Percentiles rank a stretch among this genome's conserved stretches.
Evolutionary conservation across 805 yeast genomes (phyloP).

Genomic region (Wickerhamiella bombiphila): DNA sequence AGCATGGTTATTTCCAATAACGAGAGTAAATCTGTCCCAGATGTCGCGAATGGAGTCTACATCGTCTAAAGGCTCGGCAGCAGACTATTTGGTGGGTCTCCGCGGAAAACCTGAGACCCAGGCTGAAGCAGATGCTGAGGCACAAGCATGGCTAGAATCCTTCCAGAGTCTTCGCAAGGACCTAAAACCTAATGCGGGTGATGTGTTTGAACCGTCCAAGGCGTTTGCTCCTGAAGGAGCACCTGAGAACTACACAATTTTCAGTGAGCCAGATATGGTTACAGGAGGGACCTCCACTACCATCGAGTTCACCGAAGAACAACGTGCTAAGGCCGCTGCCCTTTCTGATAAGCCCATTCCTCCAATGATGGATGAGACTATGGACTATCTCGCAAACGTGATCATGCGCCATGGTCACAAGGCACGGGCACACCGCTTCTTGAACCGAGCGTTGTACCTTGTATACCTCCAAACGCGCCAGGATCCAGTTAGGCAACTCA

Average conservation of each 20-base stretch:
- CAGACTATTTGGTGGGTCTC: constrained; percentile 13
- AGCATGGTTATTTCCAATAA: background rate
- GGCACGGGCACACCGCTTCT: constrained; percentile 55
- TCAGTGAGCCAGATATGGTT: constrained; percentile 2
- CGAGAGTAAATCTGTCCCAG: too few relatives aligned
- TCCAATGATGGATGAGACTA: constrained; percentile 45
- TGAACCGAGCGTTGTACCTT: constrained; percentile 67
- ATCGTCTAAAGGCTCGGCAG: constrained; percentile 2
- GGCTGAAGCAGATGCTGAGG: constrained; percentile 25
- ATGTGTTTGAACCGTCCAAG: constrained; percentile 25
- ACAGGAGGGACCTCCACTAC: background rate
- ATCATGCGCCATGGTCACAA: constrained; percentile 90
- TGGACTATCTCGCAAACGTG: constrained; percentile 66
- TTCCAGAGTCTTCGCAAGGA: constrained; percentile 27
- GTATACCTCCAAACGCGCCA: constrained; percentile 55
- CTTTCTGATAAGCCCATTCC: constrained; percentile 46
- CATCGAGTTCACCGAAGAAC: constrained; percentile 29
- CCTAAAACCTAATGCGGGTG: constrained; percentile 24
- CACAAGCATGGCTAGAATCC: constrained; percentile 30
- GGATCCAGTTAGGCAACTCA: constrained; percentile 68
- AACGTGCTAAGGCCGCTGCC: constrained; percentile 39
- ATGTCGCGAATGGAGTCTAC: too few relatives aligned
- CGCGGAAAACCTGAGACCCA: constrained; percentile 2
- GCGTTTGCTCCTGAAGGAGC: constrained; percentile 30
- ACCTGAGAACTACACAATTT: constrained; percentile 23